phyloP scores from a whole-genome alignment of 2,329 filamentous ascomycete genomes.

The Aspergillus fumigatiaffinis region DNA sequence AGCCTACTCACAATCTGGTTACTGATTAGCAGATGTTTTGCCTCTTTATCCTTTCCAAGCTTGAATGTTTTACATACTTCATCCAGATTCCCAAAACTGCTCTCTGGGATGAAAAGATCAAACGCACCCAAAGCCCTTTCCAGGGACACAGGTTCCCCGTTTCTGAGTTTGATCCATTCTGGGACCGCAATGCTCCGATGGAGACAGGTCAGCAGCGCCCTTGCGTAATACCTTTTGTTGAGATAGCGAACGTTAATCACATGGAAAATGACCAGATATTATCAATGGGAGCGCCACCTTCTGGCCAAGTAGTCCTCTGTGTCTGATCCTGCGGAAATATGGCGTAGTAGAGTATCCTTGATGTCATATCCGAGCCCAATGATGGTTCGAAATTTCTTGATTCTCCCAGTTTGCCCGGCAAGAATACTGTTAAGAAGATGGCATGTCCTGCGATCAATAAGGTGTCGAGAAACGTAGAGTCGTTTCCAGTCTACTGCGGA shows the following conservation, averaged over 20 bases:
- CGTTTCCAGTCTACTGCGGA: conserved; percentile 69
- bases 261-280: neutral
- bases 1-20: conserved; percentile 61
- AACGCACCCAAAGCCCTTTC: conserved; percentile 77
- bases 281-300: conserved; percentile 38
- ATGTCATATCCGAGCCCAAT: conserved; percentile 75
- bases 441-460: conserved; percentile 51
- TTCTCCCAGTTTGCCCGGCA: conserved; percentile 63
- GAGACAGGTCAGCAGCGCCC: conserved; percentile 70
- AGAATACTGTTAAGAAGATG: conserved; percentile 65
- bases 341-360: conserved; percentile 73
- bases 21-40: conserved; percentile 9
- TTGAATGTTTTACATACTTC: conserved; percentile 50
- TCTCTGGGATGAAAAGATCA: conserved; percentile 81
- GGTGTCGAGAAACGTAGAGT: conserved; percentile 57
- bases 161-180: conserved; percentile 63
- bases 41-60: neutral
- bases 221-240: conserved; percentile 66
- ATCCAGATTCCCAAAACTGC: conserved; percentile 67
- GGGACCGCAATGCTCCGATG: conserved; percentile 75
- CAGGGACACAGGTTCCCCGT: conserved; percentile 54
- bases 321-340: conserved; percentile 58
- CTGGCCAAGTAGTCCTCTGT: conserved; percentile 73
- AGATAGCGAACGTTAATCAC: neutral
- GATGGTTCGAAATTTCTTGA: conserved; percentile 67